These are phyloP conservation scores for Exophiala lecanii-corni DNA, from an alignment of 2,329 filamentous ascomycete genomes.

Conservation along the genomic window DNA sequence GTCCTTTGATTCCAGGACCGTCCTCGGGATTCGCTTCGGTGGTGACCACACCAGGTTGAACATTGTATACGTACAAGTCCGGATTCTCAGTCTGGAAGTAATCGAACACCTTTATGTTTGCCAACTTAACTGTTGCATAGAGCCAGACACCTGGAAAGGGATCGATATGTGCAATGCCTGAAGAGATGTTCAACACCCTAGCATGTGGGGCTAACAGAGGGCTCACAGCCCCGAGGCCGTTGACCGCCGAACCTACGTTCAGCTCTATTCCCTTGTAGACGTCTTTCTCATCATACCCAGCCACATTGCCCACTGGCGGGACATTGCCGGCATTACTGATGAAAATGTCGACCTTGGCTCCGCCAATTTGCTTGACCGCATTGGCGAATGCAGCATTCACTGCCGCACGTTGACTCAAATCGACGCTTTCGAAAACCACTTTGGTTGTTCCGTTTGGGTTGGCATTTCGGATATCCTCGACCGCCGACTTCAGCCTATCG, in stretches of 20 bases:
- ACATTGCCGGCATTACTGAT: conserved; percentile 11
- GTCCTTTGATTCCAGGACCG: not conserved
- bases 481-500: conserved; percentile 10
- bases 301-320: not conserved
- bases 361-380: conserved; percentile 3
- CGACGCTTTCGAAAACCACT: conserved; percentile 4
- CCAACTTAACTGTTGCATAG: conserved; percentile 42
- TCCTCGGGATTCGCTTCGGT: conserved; percentile 9
- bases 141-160: conserved; percentile 8
- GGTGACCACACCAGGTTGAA: conserved; percentile 40
- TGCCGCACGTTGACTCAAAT: conserved; percentile 7
- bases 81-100: conserved; percentile 39
- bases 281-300: conserved; percentile 4
- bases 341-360: conserved; percentile 8
- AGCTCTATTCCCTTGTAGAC: conserved; percentile 12
- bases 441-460: conserved; percentile 4
- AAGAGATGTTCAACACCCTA: conserved; percentile 12
- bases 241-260: conserved; percentile 12
- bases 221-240: conserved; percentile 12
- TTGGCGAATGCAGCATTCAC: conserved; percentile 9
- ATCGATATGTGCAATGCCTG: conserved; percentile 13
- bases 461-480: conserved; percentile 14
- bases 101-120: conserved; percentile 39
- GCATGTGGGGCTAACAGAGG: conserved; percentile 7
- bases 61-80: conserved; percentile 35